A percentile compares a stretch with the other conserved stretches of the same genome.
Conservation (phyloP, 352 stramenopile species). For the Phytophthora citricola region DNA sequence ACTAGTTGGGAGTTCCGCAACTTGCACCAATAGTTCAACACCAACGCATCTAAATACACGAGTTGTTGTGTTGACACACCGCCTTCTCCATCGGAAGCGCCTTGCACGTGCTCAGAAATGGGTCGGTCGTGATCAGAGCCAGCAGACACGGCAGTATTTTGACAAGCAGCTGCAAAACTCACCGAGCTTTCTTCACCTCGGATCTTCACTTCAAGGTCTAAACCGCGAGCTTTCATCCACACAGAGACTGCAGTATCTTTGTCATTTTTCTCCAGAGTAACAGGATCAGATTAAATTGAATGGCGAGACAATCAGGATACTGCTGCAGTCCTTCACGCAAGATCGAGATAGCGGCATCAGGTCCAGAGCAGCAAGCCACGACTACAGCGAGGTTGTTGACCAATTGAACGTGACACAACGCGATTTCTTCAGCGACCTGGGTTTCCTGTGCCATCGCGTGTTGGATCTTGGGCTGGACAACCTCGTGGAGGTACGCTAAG, state of each 20-base stretch:
- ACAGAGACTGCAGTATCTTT: constrained; percentile 56
- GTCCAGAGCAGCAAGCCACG: constrained; percentile 44
- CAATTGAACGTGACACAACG: constrained; percentile 56
- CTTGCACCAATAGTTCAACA: constrained; percentile 64
- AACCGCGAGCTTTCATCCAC: constrained; percentile 74
- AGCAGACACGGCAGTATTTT: constrained; percentile 39
- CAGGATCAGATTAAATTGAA: constrained; percentile 81
- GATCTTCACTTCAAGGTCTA: constrained; percentile 45
- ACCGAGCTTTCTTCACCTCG: constrained; percentile 3
- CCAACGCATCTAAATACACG: constrained; percentile 61
- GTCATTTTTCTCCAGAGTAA: constrained; percentile 69
- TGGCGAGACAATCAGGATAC: constrained; percentile 49
- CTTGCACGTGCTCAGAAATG: constrained; percentile 59
- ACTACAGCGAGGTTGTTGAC: constrained; percentile 82
- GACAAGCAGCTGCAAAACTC: constrained; percentile 13
- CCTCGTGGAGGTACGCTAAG: constrained; percentile 42
- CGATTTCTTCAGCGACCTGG: constrained; percentile 33
- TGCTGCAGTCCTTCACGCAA: constrained; percentile 48
- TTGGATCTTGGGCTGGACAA: constrained; percentile 41
- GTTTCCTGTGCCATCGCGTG: constrained; percentile 6
- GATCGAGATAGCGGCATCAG: constrained; percentile 49
- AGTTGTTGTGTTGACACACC: constrained; percentile 59
- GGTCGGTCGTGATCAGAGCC: constrained; percentile 5
- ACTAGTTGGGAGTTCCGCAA: constrained; percentile 34
- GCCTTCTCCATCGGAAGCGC: constrained; percentile 20